Base-by-base conservation (phyloP, 1,284 basidiomycete genomes). In the Athelia sp. region DNA sequence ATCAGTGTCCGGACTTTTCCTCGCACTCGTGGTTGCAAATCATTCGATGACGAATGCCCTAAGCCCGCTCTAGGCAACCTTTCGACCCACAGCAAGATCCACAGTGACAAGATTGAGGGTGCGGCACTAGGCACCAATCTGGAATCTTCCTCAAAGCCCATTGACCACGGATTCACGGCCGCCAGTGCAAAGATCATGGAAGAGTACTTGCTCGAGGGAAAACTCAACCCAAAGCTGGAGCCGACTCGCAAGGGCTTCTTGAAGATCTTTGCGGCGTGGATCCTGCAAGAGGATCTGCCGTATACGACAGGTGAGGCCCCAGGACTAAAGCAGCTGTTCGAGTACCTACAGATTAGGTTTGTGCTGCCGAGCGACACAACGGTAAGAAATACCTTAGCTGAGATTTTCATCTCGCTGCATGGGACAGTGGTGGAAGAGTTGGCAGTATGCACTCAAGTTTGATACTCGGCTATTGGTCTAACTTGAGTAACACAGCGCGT, bases 271-370 rank as follows among this genome's bases (percentile, higher is more conserved):
- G 21, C 64, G 8, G 64, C 63, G 3, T 68, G 65, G 62, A 57
- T 68, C 18, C 46, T 67, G 22, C 56, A 67, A 23, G 62, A 68
- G 15, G 58, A 58, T 44, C 55, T 65, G 13, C 62, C 63, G 19
- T 67, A 59, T 55, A 67, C 60, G 1, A 61, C 60, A 2, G 61
- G 61, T 14, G 58, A 68, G 44, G 52, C 60, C 19, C 57, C 54
- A 4, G 42, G 49, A 6, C 56, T 66, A 18, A 34, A 50, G 2
- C 18, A 50, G 3, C 52, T 67, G 4, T 67, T 63, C 55, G 51
- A 56, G 35, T 66, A 65, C 44, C 45, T 65, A 17, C 51, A 59
- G 22, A 23, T 60, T 42, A 48, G 43, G 0, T 64, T 54, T 36
- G 18, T 11, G 1, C 55, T 66, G 2, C 65, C 65, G n/a, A 52